These are phyloP conservation scores for Lolium perenne DNA, from an alignment of 176 grass and related monocot species.

Conservation along the genomic window DNA sequence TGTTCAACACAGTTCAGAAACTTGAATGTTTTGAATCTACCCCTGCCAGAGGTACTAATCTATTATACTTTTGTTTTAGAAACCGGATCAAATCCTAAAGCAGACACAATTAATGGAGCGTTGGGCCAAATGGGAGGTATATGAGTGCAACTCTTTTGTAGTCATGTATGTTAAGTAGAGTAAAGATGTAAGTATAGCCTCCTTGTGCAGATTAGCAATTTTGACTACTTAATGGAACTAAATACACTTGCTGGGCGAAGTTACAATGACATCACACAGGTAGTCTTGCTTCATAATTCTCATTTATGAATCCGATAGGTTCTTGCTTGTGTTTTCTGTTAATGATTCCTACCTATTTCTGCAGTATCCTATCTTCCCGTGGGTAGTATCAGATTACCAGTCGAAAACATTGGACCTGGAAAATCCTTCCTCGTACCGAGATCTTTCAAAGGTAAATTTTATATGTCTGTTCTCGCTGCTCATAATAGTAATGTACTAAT, in stretches of 20 bases:
- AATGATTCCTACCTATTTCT: slow-evolving; percentile 40
- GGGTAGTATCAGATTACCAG: slow-evolving; percentile 89
- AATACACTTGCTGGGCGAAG: slow-evolving; percentile 95
- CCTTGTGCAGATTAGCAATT: slow-evolving; percentile 94
- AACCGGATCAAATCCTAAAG: slow-evolving; percentile 86
- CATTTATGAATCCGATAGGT: slow-evolving; percentile 35
- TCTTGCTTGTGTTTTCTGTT: slow-evolving; percentile 21
- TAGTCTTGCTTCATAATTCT: slow-evolving; percentile 42
- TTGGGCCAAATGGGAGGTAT: slow-evolving; percentile 97
- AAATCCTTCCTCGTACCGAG: slow-evolving; percentile 71
- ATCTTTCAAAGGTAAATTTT: slow-evolving; percentile 79
- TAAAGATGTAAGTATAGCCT: slow-evolving; percentile 43
- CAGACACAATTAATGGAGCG: slow-evolving; percentile 88
- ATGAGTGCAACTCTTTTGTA: slow-evolving; percentile 34
- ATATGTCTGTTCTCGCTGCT: background rate
- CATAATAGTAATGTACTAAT: slow-evolving; percentile 10
- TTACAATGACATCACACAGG: slow-evolving; percentile 95
- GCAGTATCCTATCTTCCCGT: slow-evolving; percentile 99
- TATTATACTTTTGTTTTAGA: slow-evolving; percentile 65
- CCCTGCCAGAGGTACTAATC: slow-evolving; percentile 17
- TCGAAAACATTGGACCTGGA: slow-evolving; percentile 79
- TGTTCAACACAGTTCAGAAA: slow-evolving; percentile 30
- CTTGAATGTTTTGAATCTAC: slow-evolving; percentile 23
- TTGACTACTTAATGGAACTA: slow-evolving; percentile 97
- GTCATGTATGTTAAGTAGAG: slow-evolving; percentile 9